Percentiles rank a stretch among this genome's conserved stretches.
Conservation (phyloP, 805 yeast species). For the Wickerhamiella azyma region DNA sequence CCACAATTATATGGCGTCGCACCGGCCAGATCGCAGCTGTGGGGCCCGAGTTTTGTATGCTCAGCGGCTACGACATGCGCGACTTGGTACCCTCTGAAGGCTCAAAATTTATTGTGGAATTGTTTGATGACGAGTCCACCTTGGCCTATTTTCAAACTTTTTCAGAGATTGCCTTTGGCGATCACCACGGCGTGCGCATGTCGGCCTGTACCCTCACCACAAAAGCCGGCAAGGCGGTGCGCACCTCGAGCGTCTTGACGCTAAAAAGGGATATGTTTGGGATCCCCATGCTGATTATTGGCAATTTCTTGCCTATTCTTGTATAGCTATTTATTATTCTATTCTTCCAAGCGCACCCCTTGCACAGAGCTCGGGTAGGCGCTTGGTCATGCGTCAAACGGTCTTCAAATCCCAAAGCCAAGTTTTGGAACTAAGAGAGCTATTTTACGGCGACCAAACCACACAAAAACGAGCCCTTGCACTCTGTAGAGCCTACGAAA, state of each 20-base stretch:
- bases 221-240: slow-evolving; percentile 29
- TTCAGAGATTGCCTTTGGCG: slow-evolving; percentile 78
- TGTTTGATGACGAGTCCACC: slow-evolving; percentile 78
- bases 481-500: slow-evolving; percentile 16
- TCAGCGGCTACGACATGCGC: slow-evolving; percentile 80
- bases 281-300: slow-evolving; percentile 92
- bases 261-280: slow-evolving; percentile 90
- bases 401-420: slow-evolving; percentile 14
- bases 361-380: not conserved
- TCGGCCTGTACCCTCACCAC: slow-evolving; percentile 65
- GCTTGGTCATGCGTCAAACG: slow-evolving; percentile 12
- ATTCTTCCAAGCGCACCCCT: too few species aligned
- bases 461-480: slow-evolving; percentile 17
- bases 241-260: slow-evolving; percentile 84
- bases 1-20: slow-evolving; percentile 89
- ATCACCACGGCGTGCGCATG: slow-evolving; percentile 79
- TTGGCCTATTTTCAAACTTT: slow-evolving; percentile 79
- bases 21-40: slow-evolving; percentile 93
- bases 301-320: slow-evolving; percentile 73
- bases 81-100: slow-evolving; percentile 47
- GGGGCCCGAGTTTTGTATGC: slow-evolving; percentile 80
- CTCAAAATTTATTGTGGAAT: slow-evolving; percentile 35
- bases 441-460: slow-evolving; percentile 14
- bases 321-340: not conserved
- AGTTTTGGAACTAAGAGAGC: slow-evolving; percentile 12